Evolutionary conservation across 23 red algal species (phyloP), one percentile per base, ranked within the genome.

Genomic region (Gracilariopsis chorda): DNA sequence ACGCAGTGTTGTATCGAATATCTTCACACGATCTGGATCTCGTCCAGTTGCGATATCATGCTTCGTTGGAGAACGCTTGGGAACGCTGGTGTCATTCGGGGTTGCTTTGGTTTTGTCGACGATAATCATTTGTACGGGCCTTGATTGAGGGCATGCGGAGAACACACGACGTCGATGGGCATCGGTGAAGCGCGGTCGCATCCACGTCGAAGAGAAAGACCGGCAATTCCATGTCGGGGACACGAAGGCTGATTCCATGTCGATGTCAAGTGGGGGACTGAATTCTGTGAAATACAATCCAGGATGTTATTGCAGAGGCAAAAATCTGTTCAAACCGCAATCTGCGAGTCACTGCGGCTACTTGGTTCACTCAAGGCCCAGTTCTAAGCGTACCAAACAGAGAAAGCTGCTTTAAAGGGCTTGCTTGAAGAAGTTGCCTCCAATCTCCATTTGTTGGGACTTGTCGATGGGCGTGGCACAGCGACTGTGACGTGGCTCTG

Each of bases 1-100:
- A 19, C 97, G 90, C 20, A 95, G 86, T 35, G 97, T 99, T 2
- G 97, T 99, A 56, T 99, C 97, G 55, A 99, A 99, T 45, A 99
- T 94, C 57, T 93, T 92, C 55, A 99, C 97, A 24, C 97, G 76
- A n/a, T 90, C 78, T 20, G 97, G 97, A 78, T 99, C 97, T 21
- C 97, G 70, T 13, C 93, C 93, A 7, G 97, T 99, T 2, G 82
- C 97, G 8, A 99, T 45, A 53, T 99, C 97, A 48, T 91, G 88
- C 41, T 80, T 82, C 1, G 88, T 91, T 7, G 88, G 88, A n/a
- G 58, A 17, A 24, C 88, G 57, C 23, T 68, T 69, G 4, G 88
- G 75, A 30, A 79, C 17, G 17, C 23, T 82, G 44, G 44, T 28
- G 21, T 41, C 19, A 7, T 11, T 67, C 29, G 80, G 47, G 7